phyloP scores from a whole-genome alignment of 352 stramenopile species.

The Pythium phragmiticola region DNA sequence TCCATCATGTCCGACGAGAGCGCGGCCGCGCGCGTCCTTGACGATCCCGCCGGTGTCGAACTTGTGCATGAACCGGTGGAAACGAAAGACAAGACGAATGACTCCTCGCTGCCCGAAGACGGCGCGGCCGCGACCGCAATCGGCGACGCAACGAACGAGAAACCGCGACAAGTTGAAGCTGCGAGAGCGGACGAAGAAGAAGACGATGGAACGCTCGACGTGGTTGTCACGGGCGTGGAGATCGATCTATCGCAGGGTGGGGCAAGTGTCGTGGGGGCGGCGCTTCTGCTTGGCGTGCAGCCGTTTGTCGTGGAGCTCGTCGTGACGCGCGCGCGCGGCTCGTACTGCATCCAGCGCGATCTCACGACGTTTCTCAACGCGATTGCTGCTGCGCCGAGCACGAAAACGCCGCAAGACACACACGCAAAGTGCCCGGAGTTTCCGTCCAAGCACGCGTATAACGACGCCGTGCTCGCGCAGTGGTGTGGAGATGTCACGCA shows the following conservation, averaged over 20 bases:
- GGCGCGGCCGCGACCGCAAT: not conserved
- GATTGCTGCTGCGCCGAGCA: constrained; percentile 19
- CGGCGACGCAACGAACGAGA: not conserved
- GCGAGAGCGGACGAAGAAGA: not conserved
- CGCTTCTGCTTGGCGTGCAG: constrained; percentile 28
- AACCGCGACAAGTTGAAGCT: constrained; percentile 19
- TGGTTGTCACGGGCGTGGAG: constrained; percentile 70
- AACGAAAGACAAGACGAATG: not conserved
- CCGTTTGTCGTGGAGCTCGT: constrained; percentile 60
- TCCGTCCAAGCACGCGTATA: constrained; percentile 41
- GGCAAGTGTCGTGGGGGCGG: constrained; percentile 25
- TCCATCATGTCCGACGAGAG: not conserved
- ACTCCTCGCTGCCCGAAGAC: not conserved
- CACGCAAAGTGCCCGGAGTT: constrained; percentile 39
- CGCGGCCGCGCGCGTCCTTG: not conserved
- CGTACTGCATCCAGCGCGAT: constrained; percentile 54
- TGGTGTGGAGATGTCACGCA: constrained; percentile 66
- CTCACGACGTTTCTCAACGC: constrained; percentile 43
- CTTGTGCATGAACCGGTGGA: not conserved
- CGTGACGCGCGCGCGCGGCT: constrained; percentile 45
- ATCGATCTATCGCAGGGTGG: constrained; percentile 20
- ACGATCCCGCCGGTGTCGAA: not conserved
- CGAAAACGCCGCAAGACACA: not conserved
- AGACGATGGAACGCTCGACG: constrained; percentile 42
- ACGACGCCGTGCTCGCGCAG: constrained; percentile 55